Percentiles rank a stretch among this genome's conserved stretches.
Evolutionary conservation across 108 stramenopile genomes (phyloP).

Genomic region (Cyclotella baltica): DNA sequence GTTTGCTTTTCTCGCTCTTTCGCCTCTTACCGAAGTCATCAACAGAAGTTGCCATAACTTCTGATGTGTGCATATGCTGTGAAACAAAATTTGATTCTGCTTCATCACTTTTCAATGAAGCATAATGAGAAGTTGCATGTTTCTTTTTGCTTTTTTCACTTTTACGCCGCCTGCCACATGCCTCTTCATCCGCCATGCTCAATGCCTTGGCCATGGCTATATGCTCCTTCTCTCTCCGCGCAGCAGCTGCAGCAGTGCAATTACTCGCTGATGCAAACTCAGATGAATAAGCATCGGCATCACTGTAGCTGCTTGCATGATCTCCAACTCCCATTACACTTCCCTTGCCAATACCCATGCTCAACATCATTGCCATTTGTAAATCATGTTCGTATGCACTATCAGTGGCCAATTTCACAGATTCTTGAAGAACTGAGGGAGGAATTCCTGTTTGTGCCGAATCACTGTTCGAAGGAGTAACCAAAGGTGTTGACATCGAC

Average conservation of each 20-base stretch:
- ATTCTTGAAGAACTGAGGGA: slow-evolving; percentile 44
- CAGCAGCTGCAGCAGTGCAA: neutral
- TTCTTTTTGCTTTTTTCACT: neutral
- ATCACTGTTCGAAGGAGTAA: neutral
- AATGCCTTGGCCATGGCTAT: slow-evolving; percentile 61
- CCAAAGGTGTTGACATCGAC: neutral
- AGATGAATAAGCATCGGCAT: neutral
- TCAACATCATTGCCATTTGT: slow-evolving; percentile 52
- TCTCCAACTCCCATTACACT: slow-evolving; percentile 49
- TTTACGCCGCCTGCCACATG: neutral
- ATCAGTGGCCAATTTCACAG: slow-evolving; percentile 29
- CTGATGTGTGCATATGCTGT: too few relatives aligned
- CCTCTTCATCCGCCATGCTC: slow-evolving; percentile 55
- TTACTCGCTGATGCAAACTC: neutral
- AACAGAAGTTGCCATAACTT: too few relatives aligned
- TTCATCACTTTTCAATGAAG: neutral
- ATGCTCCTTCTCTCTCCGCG: slow-evolving; percentile 50
- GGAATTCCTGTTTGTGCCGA: slow-evolving; percentile 24
- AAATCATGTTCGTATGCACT: slow-evolving; percentile 45
- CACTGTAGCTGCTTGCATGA: slow-evolving; percentile 1
- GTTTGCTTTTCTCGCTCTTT: too few relatives aligned
- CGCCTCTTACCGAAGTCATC: too few relatives aligned
- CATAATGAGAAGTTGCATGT: neutral
- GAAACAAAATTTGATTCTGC: too few relatives aligned
- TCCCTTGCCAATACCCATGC: slow-evolving; percentile 43